phyloP scores from a whole-genome alignment of 176 grass and related monocot species.

The Alopecurus myosuroides region DNA sequence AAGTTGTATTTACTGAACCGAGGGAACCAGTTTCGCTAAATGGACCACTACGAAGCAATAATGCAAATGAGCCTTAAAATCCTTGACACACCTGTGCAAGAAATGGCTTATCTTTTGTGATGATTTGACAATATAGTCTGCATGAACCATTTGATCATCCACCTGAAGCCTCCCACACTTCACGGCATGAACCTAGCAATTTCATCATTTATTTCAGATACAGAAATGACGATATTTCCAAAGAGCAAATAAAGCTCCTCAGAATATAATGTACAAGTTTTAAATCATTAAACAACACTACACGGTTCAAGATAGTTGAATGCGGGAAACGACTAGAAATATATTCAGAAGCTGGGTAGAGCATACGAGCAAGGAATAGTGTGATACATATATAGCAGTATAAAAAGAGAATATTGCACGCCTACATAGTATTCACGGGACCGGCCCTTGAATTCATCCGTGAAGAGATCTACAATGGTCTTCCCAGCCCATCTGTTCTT shows the following conservation, averaged over 20 bases:
- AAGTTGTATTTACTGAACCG: not conserved
- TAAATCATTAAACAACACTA: not conserved
- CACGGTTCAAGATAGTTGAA: not conserved
- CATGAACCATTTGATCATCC: slow-evolving; percentile 67
- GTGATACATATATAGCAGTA: not conserved
- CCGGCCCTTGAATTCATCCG: slow-evolving; percentile 90
- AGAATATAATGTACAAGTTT: not conserved
- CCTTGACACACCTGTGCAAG: slow-evolving; percentile 61
- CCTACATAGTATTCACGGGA: slow-evolving; percentile 80
- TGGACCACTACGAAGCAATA: not conserved
- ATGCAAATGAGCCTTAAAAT: not conserved
- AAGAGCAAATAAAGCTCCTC: not conserved
- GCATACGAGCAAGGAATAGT: not conserved
- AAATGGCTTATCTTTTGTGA: slow-evolving; percentile 98
- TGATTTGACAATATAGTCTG: slow-evolving; percentile 47
- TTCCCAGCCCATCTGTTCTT: slow-evolving; percentile 94
- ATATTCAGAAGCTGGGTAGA: not conserved
- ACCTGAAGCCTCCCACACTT: slow-evolving; percentile 86
- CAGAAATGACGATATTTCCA: not conserved
- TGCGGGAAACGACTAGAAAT: not conserved
- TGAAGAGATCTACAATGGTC: slow-evolving; percentile 93
- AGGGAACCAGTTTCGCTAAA: not conserved
- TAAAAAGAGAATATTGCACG: not conserved
- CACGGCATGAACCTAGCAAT: slow-evolving; percentile 61
- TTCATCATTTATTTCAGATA: slow-evolving; percentile 25